phyloP scores from a whole-genome alignment of 2,329 filamentous ascomycete genomes.

The Fusarium burgessii region DNA sequence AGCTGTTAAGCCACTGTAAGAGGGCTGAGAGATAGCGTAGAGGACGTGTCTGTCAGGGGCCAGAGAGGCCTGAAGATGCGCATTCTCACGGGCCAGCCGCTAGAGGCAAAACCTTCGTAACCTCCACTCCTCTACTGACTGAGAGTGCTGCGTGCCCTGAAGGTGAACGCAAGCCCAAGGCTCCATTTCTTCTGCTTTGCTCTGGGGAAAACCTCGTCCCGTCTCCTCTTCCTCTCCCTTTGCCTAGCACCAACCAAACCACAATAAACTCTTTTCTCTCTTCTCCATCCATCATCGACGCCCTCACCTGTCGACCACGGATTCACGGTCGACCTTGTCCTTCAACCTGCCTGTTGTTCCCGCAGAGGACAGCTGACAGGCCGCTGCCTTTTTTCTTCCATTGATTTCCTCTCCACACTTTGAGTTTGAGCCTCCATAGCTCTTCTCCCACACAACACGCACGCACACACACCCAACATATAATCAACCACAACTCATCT shows the following conservation, averaged over 20 bases:
- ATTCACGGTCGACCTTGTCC: constrained; percentile 49
- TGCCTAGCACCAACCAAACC: constrained; percentile 44
- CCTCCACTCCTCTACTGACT: constrained; percentile 44
- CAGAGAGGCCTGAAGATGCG: constrained; percentile 23
- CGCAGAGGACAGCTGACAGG: constrained; percentile 57
- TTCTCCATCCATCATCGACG: constrained; percentile 46
- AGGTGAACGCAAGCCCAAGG: constrained; percentile 39
- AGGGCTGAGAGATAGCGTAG: constrained; percentile 33
- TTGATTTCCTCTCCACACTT: constrained; percentile 49
- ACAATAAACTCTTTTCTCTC: constrained; percentile 32
- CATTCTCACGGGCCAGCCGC: constrained; percentile 43
- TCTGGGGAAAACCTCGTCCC: constrained; percentile 55
- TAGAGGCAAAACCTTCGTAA: constrained; percentile 55
- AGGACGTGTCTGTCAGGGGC: constrained; percentile 30
- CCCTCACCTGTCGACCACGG: constrained; percentile 48
- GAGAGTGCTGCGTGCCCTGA: constrained; percentile 23
- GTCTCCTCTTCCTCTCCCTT: constrained; percentile 49
- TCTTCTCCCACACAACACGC: constrained; percentile 44
- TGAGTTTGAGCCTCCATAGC: constrained; percentile 46
- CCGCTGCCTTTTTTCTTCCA: constrained; percentile 41
- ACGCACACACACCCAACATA: constrained; percentile 44
- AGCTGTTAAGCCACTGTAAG: constrained; percentile 37
- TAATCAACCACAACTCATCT: constrained; percentile 58
- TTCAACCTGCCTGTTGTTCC: constrained; percentile 50
- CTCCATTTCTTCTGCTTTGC: constrained; percentile 50